phyloP scores from a whole-genome alignment of 1,139 yeast genomes.

The Blastobotrys persicus region DNA sequence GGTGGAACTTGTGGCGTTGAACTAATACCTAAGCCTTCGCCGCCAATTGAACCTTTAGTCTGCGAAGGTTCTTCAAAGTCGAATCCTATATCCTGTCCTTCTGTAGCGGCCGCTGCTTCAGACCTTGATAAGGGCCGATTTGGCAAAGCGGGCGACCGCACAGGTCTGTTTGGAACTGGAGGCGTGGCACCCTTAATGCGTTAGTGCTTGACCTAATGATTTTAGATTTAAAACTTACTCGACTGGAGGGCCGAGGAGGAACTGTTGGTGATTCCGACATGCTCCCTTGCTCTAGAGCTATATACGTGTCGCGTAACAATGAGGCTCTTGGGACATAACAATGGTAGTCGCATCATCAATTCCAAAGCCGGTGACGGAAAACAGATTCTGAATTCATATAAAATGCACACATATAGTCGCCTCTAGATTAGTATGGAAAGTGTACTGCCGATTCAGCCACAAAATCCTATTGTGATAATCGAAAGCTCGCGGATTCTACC shows the following conservation, averaged over 20 bases:
- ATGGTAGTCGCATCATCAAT: too few relatives aligned
- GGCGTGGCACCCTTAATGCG: neutral
- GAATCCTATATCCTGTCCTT: constrained; percentile 1
- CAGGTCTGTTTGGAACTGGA: constrained; percentile 3
- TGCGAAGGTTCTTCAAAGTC: constrained; percentile 5
- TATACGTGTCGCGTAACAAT: neutral
- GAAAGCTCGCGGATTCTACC: too few relatives aligned
- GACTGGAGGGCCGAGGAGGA: neutral
- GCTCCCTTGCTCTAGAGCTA: neutral
- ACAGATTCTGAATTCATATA: too few relatives aligned
- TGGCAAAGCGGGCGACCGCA: constrained; percentile 2
- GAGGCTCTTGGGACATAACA: neutral
- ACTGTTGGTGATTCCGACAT: neutral
- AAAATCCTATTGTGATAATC: too few relatives aligned
- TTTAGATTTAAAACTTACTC: neutral
- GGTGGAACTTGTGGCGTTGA: constrained; percentile 2
- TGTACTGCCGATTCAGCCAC: too few relatives aligned
- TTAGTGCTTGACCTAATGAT: neutral
- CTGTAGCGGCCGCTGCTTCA: constrained; percentile 1
- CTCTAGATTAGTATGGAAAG: too few relatives aligned
- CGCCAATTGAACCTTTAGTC: constrained; percentile 2
- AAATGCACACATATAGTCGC: too few relatives aligned
- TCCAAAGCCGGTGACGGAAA: too few relatives aligned
- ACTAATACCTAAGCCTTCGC: neutral
- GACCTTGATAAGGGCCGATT: constrained; percentile 4